phyloP scores from a whole-genome alignment of 1,284 basidiomycete species.

The Sparassis latifolia region DNA sequence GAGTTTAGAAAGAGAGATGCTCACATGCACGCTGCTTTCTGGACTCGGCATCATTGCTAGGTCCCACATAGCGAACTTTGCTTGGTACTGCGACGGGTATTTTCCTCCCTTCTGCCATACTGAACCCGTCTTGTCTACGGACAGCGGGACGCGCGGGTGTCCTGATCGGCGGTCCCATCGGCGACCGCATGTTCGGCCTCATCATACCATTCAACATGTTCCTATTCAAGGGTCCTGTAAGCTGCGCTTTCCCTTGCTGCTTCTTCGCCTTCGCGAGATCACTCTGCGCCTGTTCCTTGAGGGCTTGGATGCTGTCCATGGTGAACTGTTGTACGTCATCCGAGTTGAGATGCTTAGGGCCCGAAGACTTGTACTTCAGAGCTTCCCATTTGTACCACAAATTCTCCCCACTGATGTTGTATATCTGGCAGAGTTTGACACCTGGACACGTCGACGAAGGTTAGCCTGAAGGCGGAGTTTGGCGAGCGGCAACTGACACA shows the following conservation, averaged over 20 bases:
- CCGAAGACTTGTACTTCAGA: slow-evolving; percentile 32
- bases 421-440: slow-evolving; percentile 57
- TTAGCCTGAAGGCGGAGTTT: not conserved
- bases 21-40: slow-evolving; percentile 49
- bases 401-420: slow-evolving; percentile 46
- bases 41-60: slow-evolving; percentile 34
- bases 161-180: slow-evolving; percentile 15
- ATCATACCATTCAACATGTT: slow-evolving; percentile 10
- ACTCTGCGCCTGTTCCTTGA: slow-evolving; percentile 50
- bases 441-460: slow-evolving; percentile 33
- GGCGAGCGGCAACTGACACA: slow-evolving; percentile 2
- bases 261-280: slow-evolving; percentile 37
- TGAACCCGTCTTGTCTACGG: slow-evolving; percentile 14
- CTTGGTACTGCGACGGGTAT: slow-evolving; percentile 30
- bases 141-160: slow-evolving; percentile 7
- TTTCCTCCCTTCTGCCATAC: slow-evolving; percentile 19
- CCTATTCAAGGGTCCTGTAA: slow-evolving; percentile 13
- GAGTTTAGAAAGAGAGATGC: slow-evolving; percentile 16
- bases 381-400: slow-evolving; percentile 74
- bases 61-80: slow-evolving; percentile 41
- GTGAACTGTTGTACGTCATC: slow-evolving; percentile 34
- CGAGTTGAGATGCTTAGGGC: slow-evolving; percentile 11
- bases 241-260: slow-evolving; percentile 22
- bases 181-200: slow-evolving; percentile 14
- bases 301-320: slow-evolving; percentile 40